phyloP scores from a whole-genome alignment of 345 rosid genomes.

The Euclidium syriacum region DNA sequence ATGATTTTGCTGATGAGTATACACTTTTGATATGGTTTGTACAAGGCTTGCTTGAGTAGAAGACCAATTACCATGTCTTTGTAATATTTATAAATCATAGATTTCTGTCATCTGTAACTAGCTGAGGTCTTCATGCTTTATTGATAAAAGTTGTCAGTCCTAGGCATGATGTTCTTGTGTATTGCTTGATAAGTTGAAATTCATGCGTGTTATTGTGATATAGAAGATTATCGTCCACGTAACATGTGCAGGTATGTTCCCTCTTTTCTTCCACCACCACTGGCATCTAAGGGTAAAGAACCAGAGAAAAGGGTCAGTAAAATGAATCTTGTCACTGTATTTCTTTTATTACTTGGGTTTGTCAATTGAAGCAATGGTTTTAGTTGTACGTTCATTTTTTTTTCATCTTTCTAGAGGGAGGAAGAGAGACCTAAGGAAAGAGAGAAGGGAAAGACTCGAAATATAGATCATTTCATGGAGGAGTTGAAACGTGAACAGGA shows the following conservation, averaged over 20 bases:
- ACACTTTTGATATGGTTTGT: slow-evolving; percentile 17
- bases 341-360: slow-evolving; percentile 1
- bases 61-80: neutral
- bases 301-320: slow-evolving; percentile 72
- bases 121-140: neutral
- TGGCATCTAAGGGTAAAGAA: slow-evolving; percentile 87
- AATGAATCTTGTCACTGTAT: neutral
- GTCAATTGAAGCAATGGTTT: neutral
- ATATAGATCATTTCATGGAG: slow-evolving; percentile 97
- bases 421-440: slow-evolving; percentile 72
- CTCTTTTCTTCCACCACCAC: slow-evolving; percentile 94
- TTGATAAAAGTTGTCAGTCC: neutral
- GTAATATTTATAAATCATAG: neutral
- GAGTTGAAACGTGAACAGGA: slow-evolving; percentile 98
- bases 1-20: slow-evolving; percentile 19
- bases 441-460: slow-evolving; percentile 85
- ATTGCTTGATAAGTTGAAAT: neutral
- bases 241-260: slow-evolving; percentile 91
- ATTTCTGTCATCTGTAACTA: neutral
- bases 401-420: slow-evolving; percentile 54
- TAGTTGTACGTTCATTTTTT: slow-evolving; percentile 4
- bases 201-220: slow-evolving; percentile 4
- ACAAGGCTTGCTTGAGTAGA: slow-evolving; percentile 2
- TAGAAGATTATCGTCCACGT: slow-evolving; percentile 41
- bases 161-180: neutral